Conservation (phyloP, 2,329 filamentous ascomycete species). For the Fusarium foetens region DNA sequence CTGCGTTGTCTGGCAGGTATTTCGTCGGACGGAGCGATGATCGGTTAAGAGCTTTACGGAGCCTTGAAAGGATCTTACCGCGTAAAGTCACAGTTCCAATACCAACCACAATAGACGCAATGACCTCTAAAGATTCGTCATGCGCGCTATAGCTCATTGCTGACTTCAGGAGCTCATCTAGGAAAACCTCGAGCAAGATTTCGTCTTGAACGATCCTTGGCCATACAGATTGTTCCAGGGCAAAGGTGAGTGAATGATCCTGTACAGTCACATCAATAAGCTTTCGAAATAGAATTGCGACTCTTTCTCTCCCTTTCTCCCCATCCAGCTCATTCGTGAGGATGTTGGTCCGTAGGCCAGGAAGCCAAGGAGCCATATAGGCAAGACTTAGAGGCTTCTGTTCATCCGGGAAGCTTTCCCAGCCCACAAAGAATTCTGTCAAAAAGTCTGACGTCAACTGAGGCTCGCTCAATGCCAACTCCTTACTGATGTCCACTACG, state of each 20-base stretch:
- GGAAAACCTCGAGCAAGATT: conserved; percentile 71
- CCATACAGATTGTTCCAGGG: conserved; percentile 74
- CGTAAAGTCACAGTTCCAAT: conserved; percentile 73
- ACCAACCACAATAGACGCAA: conserved; percentile 70
- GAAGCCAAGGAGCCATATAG: conserved; percentile 77
- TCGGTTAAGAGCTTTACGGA: conserved; percentile 74
- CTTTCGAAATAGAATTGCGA: conserved; percentile 71
- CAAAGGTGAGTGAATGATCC: conserved; percentile 67
- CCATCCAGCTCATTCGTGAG: conserved; percentile 69
- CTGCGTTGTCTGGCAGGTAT: conserved; percentile 71
- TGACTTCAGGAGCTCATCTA: conserved; percentile 74
- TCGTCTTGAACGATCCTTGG: conserved; percentile 73
- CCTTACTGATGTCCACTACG: conserved; percentile 72
- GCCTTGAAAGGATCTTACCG: conserved; percentile 71
- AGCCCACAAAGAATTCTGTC: conserved; percentile 78
- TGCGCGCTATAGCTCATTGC: conserved; percentile 66
- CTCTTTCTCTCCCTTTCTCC: conserved; percentile 73
- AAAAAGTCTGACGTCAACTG: conserved; percentile 75
- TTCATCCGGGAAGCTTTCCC: conserved; percentile 75
- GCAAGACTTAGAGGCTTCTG: conserved; percentile 74
- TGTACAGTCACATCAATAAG: conserved; percentile 72
- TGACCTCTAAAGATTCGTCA: conserved; percentile 67
- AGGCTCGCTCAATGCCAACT: conserved; percentile 70
- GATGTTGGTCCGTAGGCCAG: conserved; percentile 68
- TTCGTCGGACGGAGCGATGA: conserved; percentile 74